phyloP scores from a whole-genome alignment of 1,284 basidiomycete species.

The Ustilago xerochloae region DNA sequence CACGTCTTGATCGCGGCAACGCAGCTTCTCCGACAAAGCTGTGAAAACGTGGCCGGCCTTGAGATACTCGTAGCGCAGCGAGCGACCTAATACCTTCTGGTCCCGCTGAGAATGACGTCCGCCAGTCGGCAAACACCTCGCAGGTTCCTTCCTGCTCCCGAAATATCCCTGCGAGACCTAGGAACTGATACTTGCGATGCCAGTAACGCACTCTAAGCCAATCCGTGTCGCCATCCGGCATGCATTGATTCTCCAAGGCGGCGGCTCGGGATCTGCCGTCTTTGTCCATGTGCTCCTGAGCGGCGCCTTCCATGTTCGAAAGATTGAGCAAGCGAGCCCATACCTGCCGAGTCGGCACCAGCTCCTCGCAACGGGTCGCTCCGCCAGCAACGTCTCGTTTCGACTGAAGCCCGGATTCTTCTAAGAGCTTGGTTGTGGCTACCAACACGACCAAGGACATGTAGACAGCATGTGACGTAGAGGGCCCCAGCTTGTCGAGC shows the following conservation, averaged over 20 bases:
- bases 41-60: conserved; percentile 20
- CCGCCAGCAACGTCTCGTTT: neutral
- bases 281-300: neutral
- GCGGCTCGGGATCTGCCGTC: neutral
- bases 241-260: neutral
- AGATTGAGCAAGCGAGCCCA: conserved; percentile 14
- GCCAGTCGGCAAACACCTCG: conserved; percentile 31
- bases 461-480: conserved; percentile 30
- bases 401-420: neutral
- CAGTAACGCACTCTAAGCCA: conserved; percentile 31
- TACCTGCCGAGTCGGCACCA: conserved; percentile 8
- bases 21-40: conserved; percentile 35
- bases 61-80: conserved; percentile 1
- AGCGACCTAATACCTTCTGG: neutral
- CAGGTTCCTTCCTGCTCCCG: conserved; percentile 7
- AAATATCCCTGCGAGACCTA: conserved; percentile 37
- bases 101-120: conserved; percentile 12
- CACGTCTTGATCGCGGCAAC: conserved; percentile 10
- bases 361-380: conserved; percentile 11
- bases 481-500: conserved; percentile 12
- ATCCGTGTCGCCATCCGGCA: neutral
- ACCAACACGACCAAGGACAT: conserved; percentile 25
- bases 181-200: conserved; percentile 33
- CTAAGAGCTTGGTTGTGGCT: conserved; percentile 9
- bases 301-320: neutral